A percentile compares a stretch with the other conserved stretches of the same genome.
Evolutionary conservation across 2,329 filamentous ascomycete species (phyloP).

Genomic region (Teratosphaeriaceae sp.): DNA sequence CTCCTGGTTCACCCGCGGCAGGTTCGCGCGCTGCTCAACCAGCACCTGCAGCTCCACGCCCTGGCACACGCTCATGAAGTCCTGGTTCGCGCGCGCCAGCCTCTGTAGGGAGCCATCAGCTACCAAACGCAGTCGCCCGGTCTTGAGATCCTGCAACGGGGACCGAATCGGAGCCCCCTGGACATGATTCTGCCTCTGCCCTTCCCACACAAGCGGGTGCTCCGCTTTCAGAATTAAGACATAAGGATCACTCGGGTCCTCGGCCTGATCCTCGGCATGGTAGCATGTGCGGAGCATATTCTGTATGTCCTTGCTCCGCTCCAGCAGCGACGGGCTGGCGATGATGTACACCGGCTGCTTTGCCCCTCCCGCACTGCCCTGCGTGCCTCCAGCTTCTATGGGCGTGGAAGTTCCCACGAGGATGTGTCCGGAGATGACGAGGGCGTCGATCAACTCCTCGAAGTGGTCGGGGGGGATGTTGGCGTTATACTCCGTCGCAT

Average conservation of each 20-base stretch:
- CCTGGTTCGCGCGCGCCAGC: conserved; percentile 68
- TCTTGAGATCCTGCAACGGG: conserved; percentile 75
- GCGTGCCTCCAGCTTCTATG: conserved; percentile 28
- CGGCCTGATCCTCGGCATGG: conserved; percentile 58
- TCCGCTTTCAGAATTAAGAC: conserved; percentile 80
- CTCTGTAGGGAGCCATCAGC: conserved; percentile 78
- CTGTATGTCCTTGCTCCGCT: conserved; percentile 74
- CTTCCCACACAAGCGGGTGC: conserved; percentile 71
- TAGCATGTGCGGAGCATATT: conserved; percentile 76
- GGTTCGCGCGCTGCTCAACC: conserved; percentile 86
- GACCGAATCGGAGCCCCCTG: conserved; percentile 59
- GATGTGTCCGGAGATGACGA: conserved; percentile 80
- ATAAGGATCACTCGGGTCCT: conserved; percentile 76
- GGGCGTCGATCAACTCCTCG: conserved; percentile 70
- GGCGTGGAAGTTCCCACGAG: conserved; percentile 63
- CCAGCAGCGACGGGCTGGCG: conserved; percentile 71
- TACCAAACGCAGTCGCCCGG: conserved; percentile 79
- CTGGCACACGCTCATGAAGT: conserved; percentile 74
- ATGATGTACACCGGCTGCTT: conserved; percentile 55
- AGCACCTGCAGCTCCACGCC: conserved; percentile 81
- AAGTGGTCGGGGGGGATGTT: conserved; percentile 62
- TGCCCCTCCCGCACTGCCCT: conserved; percentile 51
- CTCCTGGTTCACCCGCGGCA: conserved; percentile 84
- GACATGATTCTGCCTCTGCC: conserved; percentile 53
- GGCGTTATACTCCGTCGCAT: conserved; percentile 91